Evolutionary conservation across 129 eudicot genomes (phyloP), one percentile per base, ranked within the genome.

Genomic region (Chrysanthemum lavandulifolium): DNA sequence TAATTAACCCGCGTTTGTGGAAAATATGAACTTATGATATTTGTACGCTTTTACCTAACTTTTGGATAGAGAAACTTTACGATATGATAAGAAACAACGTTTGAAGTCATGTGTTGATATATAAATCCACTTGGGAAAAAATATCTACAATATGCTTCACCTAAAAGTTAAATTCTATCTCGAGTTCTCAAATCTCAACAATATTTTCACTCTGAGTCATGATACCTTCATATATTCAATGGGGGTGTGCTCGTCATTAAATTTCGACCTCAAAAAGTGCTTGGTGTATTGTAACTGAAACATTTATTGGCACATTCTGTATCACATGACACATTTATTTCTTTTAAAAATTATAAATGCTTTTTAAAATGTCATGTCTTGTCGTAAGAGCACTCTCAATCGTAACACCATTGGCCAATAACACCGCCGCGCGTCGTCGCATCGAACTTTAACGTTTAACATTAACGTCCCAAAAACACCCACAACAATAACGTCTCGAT

Each of bases 261-360:
- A 67, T 76, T 67, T 13, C 33, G 13, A 45, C 80, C 80, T 67
- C 80, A 76, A 67, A 47, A 0, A 56, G 15, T 27, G 68, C 45
- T 55, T 67, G 74, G 66, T 75, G 21, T 13, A 67, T 50, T 49
- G 45, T 68, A 45, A 76, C 11, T 25, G 66, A 11, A 68, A 48
- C 74, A 76, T 67, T 76, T 68, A 76, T 67, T 67, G 72, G 16
- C 67, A 55, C 29, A 66, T 56, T 66, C 27, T 56, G 12, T 66
- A 27, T 55, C 73, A 75, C 79, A 75, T 66, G 66, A 75, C 56
- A 40, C 27, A 45, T 36, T 36, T 36, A 36, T 36, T 36, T 36
- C 45, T 36, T 36, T 36, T 36, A 36, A 36, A 36, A 36, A 36
- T 0, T 36, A 0, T 36, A 36, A 36, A 36, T 36, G 45, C 45